Conservation (phyloP, 306 rosid genomes). For the Cucurbita argyrosperma region DNA sequence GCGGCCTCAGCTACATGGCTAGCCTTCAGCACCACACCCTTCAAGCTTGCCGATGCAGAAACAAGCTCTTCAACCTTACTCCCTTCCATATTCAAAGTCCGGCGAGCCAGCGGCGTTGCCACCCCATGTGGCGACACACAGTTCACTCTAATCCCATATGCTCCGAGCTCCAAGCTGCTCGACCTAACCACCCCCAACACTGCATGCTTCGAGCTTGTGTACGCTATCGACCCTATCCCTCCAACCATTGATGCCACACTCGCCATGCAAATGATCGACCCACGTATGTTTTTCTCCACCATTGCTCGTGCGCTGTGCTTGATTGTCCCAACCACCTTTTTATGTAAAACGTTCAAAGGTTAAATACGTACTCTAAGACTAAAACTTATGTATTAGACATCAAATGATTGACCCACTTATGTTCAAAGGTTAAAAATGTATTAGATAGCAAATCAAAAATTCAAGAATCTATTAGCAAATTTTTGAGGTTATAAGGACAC, state of each 20-base stretch:
- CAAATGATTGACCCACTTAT: too few relatives aligned
- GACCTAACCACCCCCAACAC: not conserved
- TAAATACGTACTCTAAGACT: too few relatives aligned
- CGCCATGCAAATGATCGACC: not conserved
- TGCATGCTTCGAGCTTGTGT: not conserved
- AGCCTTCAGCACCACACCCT: constrained; percentile 65
- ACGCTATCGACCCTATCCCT: not conserved
- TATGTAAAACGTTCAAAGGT: too few relatives aligned
- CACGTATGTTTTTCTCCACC: not conserved
- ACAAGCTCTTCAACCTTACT: constrained; percentile 30
- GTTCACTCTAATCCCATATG: not conserved
- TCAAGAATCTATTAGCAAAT: too few relatives aligned
- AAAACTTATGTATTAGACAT: too few relatives aligned
- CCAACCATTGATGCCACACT: not conserved
- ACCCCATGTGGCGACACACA: constrained; percentile 31
- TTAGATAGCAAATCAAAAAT: too few relatives aligned
- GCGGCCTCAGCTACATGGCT: constrained; percentile 68
- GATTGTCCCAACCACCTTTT: not conserved
- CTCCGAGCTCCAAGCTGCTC: not conserved
- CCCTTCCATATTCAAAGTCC: constrained; percentile 19
- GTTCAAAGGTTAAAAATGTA: too few relatives aligned
- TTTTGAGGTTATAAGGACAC: too few relatives aligned
- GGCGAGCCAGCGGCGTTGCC: constrained; percentile 51
- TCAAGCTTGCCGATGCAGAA: constrained; percentile 28
- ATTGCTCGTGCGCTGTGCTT: not conserved